Percentiles rank a stretch among this genome's conserved stretches.
Evolutionary conservation across 768 basidiomycete genomes (phyloP).

Genomic region (Mycena haematopus): DNA sequence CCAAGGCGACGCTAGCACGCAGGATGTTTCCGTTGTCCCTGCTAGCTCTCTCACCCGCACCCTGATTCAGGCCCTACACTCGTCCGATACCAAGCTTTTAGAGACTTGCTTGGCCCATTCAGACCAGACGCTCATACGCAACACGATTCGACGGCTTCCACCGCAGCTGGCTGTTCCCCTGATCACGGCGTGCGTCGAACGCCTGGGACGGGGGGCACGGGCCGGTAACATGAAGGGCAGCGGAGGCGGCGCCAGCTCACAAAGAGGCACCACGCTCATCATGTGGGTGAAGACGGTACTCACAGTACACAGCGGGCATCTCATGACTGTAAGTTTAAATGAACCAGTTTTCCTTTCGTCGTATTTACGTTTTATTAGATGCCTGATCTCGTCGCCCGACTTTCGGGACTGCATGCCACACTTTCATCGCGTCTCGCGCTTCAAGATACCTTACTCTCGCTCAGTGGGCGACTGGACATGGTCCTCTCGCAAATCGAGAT

Average conservation of each 20-base stretch:
- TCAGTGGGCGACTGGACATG: constrained; percentile 92
- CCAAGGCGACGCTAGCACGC: constrained; percentile 38
- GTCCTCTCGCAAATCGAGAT: constrained; percentile 93
- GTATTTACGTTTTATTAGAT: constrained; percentile 58
- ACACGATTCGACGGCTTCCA: constrained; percentile 87
- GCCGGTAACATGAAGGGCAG: constrained; percentile 78
- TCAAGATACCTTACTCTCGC: constrained; percentile 82
- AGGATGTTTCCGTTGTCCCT: constrained; percentile 58
- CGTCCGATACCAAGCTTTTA: constrained; percentile 85
- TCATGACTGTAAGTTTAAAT: constrained; percentile 82
- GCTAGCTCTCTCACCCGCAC: constrained; percentile 91
- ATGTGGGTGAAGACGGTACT: constrained; percentile 85
- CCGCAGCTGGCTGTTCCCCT: constrained; percentile 87
- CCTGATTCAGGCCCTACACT: constrained; percentile 95
- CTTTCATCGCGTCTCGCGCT: constrained; percentile 80
- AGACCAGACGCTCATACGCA: constrained; percentile 78
- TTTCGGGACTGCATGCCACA: constrained; percentile 84
- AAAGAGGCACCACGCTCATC: constrained; percentile 72
- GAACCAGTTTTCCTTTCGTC: constrained; percentile 1
- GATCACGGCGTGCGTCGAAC: constrained; percentile 87
- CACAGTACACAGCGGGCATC: constrained; percentile 84
- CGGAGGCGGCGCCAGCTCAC: constrained; percentile 80
- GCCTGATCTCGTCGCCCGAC: constrained; percentile 87
- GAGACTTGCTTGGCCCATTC: constrained; percentile 89
- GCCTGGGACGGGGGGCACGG: constrained; percentile 78